Evolutionary conservation across 352 stramenopile genomes (phyloP), one percentile per base, ranked within the genome.

Genomic region (Globisporangium cederbergense): DNA sequence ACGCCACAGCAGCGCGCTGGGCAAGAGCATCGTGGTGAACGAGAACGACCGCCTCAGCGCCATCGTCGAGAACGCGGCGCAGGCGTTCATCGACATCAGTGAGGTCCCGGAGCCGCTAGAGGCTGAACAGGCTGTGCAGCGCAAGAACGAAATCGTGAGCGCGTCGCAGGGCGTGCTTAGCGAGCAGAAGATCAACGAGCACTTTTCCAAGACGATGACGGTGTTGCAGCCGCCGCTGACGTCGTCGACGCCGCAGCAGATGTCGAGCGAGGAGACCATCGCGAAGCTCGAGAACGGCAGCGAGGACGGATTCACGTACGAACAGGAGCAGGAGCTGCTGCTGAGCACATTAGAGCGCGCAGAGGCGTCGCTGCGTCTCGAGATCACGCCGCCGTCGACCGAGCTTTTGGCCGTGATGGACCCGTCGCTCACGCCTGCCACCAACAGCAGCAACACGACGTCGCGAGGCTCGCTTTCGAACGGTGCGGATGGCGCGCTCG

Each of bases 31-130:
- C 40, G 42, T 82, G 25, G 36, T 92, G 57, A 92, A 74, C 55
- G 85, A 94, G 64, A 87, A 89, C 60, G 85, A 94, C 61, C 81
- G 85, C 6, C 76, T 91, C 32, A 91, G 74, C 49, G 79, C 75
- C 16, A 94, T 94, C 49, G 83, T 94, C 9, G 83, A 92, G 60
- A 90, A 72, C 53, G 81, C 83, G 11, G 79, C 79, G 43, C 83
- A 92, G 70, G 82, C 79, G 20, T 90, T 94, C 51, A 92, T 94
- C 58, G 83, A 94, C 59, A 88, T 94, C 51, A 91, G 80, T 52
- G 83, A 94, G 66, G 78, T 94, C 0, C 80, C 85, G 3, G 85
- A 92, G 58, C 85, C 85, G 20, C 78, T 94, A 3, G 85, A 94
- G 67, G 77, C 79, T 2, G 84, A 91, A 60, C 83, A 92, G 59